A percentile compares a stretch with the other conserved stretches of the same genome.
Evolutionary conservation across 768 basidiomycete species (phyloP).

Genomic region (Termitomyces sp.): DNA sequence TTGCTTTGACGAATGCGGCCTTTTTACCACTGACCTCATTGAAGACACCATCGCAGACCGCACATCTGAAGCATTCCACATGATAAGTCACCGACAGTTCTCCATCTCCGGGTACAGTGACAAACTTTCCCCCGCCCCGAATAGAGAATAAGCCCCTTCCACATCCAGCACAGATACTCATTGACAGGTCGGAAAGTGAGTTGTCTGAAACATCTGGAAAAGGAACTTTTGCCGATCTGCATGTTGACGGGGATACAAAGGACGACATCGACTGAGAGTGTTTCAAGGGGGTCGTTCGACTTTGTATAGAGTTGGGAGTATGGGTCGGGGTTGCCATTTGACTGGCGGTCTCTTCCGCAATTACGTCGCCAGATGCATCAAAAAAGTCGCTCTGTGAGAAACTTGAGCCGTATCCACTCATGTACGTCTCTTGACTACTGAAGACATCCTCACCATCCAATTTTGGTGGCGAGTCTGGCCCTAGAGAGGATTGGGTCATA

Average conservation of each 20-base stretch:
- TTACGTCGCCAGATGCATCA: conserved; percentile 21
- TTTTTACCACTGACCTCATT: conserved; percentile 58
- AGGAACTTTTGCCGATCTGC: conserved; percentile 3
- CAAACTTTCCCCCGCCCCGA: conserved; percentile 58
- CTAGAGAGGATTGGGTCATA: conserved; percentile 48
- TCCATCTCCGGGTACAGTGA: conserved; percentile 62
- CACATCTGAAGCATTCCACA: conserved; percentile 72
- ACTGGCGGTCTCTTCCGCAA: conserved; percentile 28
- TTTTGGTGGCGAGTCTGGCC: conserved; percentile 50
- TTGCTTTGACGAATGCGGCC: conserved; percentile 67
- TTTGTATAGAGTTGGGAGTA: conserved; percentile 23
- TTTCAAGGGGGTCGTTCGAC: conserved; percentile 2
- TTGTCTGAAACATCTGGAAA: conserved; percentile 7
- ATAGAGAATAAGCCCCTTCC: conserved; percentile 52
- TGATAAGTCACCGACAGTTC: conserved; percentile 63
- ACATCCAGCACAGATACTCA: conserved; percentile 61
- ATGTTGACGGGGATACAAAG: neutral
- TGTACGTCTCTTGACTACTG: conserved; percentile 14
- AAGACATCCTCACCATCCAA: conserved; percentile 20
- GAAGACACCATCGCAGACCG: conserved; percentile 60
- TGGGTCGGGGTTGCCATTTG: conserved; percentile 30
- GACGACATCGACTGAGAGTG: neutral
- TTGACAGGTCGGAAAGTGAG: conserved; percentile 18
- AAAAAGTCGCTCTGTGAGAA: conserved; percentile 24
- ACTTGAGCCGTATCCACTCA: conserved; percentile 14